phyloP scores from a whole-genome alignment of 257 asterid genomes.

The Haberlea rhodopensis region DNA sequence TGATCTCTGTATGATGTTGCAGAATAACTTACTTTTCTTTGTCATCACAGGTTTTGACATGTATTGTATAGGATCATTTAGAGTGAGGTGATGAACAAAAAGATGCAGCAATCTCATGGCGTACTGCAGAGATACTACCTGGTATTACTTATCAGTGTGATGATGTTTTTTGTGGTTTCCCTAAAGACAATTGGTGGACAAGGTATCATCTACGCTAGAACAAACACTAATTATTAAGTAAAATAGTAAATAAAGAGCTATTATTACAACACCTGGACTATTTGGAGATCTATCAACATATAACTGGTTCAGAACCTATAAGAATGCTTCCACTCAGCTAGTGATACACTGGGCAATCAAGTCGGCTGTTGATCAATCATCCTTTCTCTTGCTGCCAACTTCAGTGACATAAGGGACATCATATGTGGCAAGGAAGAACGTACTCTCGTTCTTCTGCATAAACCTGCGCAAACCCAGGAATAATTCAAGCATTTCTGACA shows the following conservation, averaged over 20 bases:
- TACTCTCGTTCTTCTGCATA: constrained; percentile 68
- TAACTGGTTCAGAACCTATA: not conserved
- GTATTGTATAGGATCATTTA: constrained; percentile 18
- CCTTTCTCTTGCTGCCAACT: constrained; percentile 57
- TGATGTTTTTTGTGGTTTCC: constrained; percentile 36
- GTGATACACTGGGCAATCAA: not conserved
- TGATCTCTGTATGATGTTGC: constrained; percentile 4
- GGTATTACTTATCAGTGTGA: constrained; percentile 50
- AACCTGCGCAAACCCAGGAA: constrained; percentile 45
- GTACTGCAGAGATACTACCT: constrained; percentile 49
- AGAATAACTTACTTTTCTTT: constrained; percentile 13
- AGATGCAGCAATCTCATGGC: constrained; percentile 54
- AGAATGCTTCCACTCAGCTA: not conserved
- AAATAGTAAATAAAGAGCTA: not conserved
- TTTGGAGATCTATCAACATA: not conserved
- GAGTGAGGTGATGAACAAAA: constrained; percentile 60
- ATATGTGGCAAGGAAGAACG: constrained; percentile 60
- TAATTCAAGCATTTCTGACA: not conserved
- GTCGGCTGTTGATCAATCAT: constrained; percentile 33
- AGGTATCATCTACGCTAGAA: not conserved
- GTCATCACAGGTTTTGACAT: constrained; percentile 38
- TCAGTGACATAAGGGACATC: constrained; percentile 52
- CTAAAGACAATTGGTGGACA: constrained; percentile 33
- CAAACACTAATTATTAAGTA: not conserved
- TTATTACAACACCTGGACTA: not conserved